phyloP scores from a whole-genome alignment of 345 rosid genomes.

The Kandelia obovata region DNA sequence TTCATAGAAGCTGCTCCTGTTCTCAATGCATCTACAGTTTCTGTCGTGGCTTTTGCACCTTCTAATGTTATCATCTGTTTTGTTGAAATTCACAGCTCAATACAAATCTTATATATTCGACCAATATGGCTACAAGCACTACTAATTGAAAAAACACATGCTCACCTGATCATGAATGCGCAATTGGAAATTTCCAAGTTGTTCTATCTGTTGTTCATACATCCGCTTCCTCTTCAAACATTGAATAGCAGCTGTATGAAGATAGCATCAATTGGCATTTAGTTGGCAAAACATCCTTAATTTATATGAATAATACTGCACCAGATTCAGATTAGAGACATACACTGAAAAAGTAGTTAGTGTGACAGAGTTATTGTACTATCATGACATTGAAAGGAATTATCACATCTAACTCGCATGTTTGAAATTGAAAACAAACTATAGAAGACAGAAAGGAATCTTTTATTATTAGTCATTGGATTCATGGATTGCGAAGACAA shows the following conservation, averaged over 20 bases:
- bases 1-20: constrained; percentile 84
- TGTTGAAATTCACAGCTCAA: constrained; percentile 9
- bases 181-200: constrained; percentile 78
- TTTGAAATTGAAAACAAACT: no score
- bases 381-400: no score
- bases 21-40: constrained; percentile 87
- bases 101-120: not conserved
- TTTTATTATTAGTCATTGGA: no score
- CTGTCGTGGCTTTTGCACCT: constrained; percentile 84
- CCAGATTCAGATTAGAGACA: not conserved
- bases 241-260: constrained; percentile 75
- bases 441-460: no score
- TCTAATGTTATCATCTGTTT: constrained; percentile 81
- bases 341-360: no score
- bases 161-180: constrained; percentile 80
- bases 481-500: no score
- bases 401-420: no score
- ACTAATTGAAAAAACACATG: constrained; percentile 2
- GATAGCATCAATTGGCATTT: constrained; percentile 8
- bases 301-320: not conserved
- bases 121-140: not conserved
- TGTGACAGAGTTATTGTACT: no score
- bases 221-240: constrained; percentile 89
- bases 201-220: constrained; percentile 81
- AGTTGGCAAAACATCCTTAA: not conserved